Percentiles rank a stretch among this genome's conserved stretches.
phyloP scores from a whole-genome alignment of 208 protist genomes.

The Trypanosoma scelopori region DNA sequence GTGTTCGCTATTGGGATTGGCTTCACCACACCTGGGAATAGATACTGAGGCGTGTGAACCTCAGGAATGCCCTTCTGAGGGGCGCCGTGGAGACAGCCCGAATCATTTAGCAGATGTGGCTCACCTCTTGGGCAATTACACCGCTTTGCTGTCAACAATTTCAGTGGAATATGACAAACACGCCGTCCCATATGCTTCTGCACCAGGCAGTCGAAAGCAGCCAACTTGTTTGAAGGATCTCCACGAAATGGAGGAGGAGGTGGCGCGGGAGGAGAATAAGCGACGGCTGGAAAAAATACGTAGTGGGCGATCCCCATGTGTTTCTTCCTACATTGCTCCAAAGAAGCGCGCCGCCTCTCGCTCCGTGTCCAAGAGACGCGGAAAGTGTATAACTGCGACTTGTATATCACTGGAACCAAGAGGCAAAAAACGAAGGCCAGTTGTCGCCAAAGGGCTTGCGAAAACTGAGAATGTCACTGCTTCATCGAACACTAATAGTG shows the following conservation, averaged over 20 bases:
- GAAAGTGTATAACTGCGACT: too few relatives aligned
- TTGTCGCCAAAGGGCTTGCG: too few relatives aligned
- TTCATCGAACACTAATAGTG: too few relatives aligned
- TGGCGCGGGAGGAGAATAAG: slow-evolving; percentile 57
- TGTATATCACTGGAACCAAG: neutral
- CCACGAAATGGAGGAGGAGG: slow-evolving; percentile 61
- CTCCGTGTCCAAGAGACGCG: neutral
- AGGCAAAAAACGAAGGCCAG: neutral
- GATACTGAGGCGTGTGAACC: neutral
- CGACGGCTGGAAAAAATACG: slow-evolving; percentile 53
- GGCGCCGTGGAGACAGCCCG: neutral
- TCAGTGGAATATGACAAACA: slow-evolving; percentile 71
- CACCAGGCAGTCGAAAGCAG: slow-evolving; percentile 11
- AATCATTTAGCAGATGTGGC: slow-evolving; percentile 13
- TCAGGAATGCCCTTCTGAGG: neutral
- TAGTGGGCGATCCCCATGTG: slow-evolving; percentile 23
- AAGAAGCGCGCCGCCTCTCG: slow-evolving; percentile 26
- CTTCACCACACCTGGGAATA: neutral
- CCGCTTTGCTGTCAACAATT: slow-evolving; percentile 52
- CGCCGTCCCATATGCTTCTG: slow-evolving; percentile 17
- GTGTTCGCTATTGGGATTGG: neutral
- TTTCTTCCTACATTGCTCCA: slow-evolving; percentile 16
- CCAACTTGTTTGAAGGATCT: slow-evolving; percentile 28
- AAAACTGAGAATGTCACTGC: too few relatives aligned
- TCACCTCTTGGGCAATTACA: slow-evolving; percentile 47